Base-by-base conservation (phyloP, 495 filamentous ascomycete species). In the Glarea lozoyensis region DNA sequence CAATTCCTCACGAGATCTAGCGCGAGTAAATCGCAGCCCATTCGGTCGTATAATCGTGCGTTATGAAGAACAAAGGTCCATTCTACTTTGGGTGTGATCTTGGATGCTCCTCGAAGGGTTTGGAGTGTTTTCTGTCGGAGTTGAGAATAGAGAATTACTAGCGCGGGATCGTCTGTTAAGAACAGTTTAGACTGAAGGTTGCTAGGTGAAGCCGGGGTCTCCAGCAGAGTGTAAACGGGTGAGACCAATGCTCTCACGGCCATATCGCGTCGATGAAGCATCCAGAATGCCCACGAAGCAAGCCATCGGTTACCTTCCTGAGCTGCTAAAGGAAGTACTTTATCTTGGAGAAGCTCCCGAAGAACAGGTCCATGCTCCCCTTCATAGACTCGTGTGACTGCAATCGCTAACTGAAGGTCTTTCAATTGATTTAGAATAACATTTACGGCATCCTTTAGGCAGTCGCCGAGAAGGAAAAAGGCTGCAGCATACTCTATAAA, bases 11-110 rank as follows among this genome's bases (percentile, higher is more conserved):
- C 78, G 10, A 90, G 59, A 51, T 94, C 87, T 10, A 98, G 65
- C 10, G 93, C 92, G 1, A 96, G 75, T n/a, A 95, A 54, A 57
- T 94, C 90, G 53, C 92, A 94, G 10, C 92, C 92, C 93, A 97
- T 97, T 0, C 93, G 78, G 57, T 86, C 81, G 53, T 97, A 94
- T 3, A 95, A 67, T 22, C 84, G 69, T 9, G 90, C 90, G 37
- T 84, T 95, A 52, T 93, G 86, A 19, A 94, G 60, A 3, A 98
- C 78, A 52, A 97, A 96, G 20, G 81, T 79, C 82, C 85, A 95
- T 62, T 97, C 92, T 1, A 76, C 80, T 32, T 69, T 69, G 0
- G 84, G 81, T 3, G 81, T 79, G n/a, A 95, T 74, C 58, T 86
- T 86, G 1, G 80, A 81, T 13, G 86, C 86, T 0, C 88, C 88